phyloP scores from a whole-genome alignment of 805 yeast genomes.

The Barnettozyma populi region DNA sequence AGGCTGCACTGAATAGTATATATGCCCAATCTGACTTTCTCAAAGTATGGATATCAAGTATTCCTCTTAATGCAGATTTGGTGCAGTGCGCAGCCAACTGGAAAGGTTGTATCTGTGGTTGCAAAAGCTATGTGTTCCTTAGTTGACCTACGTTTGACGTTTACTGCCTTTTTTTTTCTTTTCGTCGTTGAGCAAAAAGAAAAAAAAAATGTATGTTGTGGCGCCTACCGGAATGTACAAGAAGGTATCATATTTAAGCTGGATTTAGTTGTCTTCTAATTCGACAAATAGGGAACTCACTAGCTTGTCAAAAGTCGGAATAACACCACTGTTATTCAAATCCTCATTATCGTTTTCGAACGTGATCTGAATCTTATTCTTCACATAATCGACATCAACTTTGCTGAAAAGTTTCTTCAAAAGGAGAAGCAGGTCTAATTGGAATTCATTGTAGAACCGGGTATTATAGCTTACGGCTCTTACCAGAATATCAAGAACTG shows the following conservation, averaged over 20 bases:
- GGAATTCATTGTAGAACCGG: conserved; percentile 60
- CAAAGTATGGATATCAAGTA: background rate
- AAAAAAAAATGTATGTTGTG: background rate
- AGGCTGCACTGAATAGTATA: background rate
- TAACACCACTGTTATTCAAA: conserved; percentile 20
- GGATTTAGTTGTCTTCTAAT: background rate
- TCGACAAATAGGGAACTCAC: background rate
- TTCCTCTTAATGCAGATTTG: background rate
- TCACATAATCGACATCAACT: conserved; percentile 29
- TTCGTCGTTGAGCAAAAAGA: background rate
- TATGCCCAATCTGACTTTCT: background rate
- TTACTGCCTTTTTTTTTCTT: background rate
- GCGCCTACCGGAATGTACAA: background rate
- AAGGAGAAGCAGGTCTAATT: conserved; percentile 36
- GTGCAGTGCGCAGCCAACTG: background rate
- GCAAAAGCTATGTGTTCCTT: background rate
- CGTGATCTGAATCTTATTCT: conserved; percentile 24
- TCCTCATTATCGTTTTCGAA: conserved; percentile 26
- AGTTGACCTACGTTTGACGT: background rate
- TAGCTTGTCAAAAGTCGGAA: conserved; percentile 24
- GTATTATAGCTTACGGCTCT: conserved; percentile 55
- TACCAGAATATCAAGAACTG: conserved; percentile 37
- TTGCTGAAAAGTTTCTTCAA: conserved; percentile 37
- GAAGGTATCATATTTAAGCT: background rate
- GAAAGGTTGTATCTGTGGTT: background rate